Base-by-base conservation (phyloP, 2,329 filamentous ascomycete genomes). In the Aspergillus chevalieri region DNA sequence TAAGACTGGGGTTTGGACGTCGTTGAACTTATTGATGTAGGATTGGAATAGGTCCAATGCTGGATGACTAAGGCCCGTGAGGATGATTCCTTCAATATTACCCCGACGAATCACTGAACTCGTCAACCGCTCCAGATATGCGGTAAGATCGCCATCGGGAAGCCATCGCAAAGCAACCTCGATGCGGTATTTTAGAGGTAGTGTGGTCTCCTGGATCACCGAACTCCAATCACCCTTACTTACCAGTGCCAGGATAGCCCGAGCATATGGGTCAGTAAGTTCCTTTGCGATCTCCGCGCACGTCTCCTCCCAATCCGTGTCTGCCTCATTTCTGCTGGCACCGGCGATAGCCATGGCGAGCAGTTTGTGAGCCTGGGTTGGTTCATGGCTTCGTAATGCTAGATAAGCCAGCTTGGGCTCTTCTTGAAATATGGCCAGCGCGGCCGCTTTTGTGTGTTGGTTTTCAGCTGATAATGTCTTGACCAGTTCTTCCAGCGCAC, bases 281-380 rank as follows among this genome's bases (percentile, higher is more conserved):
- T 84, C 80, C 52, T 80, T 80, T 21, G 79, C 78, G 65, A 85
- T 81, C 68, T 81, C 82, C 9, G 74, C 68, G 54, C 82, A 83
- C 41, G 82, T 78, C 52, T 83, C 78, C 54, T 79, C 75, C 71
- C 83, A 83, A 44, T 81, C 79, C 28, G 77, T 69, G 49, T 80
- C 80, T 26, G 77, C 73, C 2, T 72, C 66, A 4, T 68, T 69
- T 52, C 70, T 74, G 7, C 68, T 64, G 15, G 70, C 67, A 15
- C 74, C 72, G 6, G 72, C 72, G 50, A 78, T 73, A 8, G 74
- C 75, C 68, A 78, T 74, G 1, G 83, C 74, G 14, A 79, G 73
- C 48, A 80, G 75, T 49, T 79, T 78, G 48, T 81, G 75, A 3
- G 80, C 77, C 72, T 83, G 54, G 60, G 71, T 49, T 1, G 78